These are phyloP conservation scores for Cyclocybe cylindracea DNA, from an alignment of 768 basidiomycete species.

Conservation along the genomic window DNA sequence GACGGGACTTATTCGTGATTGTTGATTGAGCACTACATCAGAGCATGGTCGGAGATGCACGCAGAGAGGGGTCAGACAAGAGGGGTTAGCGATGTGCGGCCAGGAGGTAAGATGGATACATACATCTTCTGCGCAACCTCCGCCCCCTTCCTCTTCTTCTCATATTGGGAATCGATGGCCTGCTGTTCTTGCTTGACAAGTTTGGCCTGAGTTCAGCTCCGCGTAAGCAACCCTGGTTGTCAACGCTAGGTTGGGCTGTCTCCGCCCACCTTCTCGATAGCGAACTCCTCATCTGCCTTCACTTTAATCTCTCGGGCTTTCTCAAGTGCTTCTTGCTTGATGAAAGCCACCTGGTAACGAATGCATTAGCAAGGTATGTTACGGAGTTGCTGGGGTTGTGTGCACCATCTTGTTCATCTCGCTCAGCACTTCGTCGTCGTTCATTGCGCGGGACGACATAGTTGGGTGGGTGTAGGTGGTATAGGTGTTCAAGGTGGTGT, in stretches of 20 bases:
- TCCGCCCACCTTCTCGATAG: conserved; percentile 86
- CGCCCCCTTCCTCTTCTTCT: conserved; percentile 94
- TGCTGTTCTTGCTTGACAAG: conserved; percentile 96
- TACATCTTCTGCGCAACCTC: conserved; percentile 98
- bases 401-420: conserved; percentile 99
- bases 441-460: conserved; percentile 79
- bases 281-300: conserved; percentile 98
- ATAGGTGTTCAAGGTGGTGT: no score
- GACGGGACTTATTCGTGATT: conserved; percentile 93
- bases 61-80: background rate
- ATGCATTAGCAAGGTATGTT: conserved; percentile 1
- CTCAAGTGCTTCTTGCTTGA: conserved; percentile 97
- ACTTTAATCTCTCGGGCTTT: conserved; percentile 96
- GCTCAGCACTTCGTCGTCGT: conserved; percentile 92
- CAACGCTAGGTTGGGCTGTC: background rate
- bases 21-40: conserved; percentile 83
- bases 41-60: conserved; percentile 2
- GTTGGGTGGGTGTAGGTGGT: background rate
- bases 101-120: conserved; percentile 20
- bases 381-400: background rate
- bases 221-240: no score
- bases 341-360: conserved; percentile 81
- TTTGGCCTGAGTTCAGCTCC: conserved; percentile 65
- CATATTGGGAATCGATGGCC: conserved; percentile 90
- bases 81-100: background rate